Evolutionary conservation across 306 rosid species (phyloP), one percentile per base, ranked within the genome.

Genomic region (Fagus crenata): DNA sequence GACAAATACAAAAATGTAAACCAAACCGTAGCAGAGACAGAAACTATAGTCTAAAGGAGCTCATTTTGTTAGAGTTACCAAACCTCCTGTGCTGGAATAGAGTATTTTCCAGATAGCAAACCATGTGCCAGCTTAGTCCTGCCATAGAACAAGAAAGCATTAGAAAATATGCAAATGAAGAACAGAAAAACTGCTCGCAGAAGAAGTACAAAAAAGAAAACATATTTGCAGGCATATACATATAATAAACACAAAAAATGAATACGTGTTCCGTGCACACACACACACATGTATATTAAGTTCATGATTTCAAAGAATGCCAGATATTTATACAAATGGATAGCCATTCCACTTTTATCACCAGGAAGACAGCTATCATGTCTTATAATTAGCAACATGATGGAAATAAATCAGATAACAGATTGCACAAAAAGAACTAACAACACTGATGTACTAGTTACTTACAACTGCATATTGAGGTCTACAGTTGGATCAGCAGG

Each of bases 401-500:
- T 54, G 64, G 22, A 35, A 75, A 64, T 53, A 53, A 73, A 49
- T 15, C 41, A 61, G 61, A 68, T 12, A 3, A 72, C 46, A 69
- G 43, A 73, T 22, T 53, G 71, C 43, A 60, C 8, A 54, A 56
- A 75, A 31, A 49, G 37, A 43, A 31, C 46, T 36, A 49, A 37
- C 74, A 37, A 17, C 53, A 63, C 54, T 43, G 36, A 72, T 67
- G 42, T 7, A 4, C 39, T 28, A 73, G 73, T 70, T 65, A 75
- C 85, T 84, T 85, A 91, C 97, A 91, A 72, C 75, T 89, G 97
- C 93, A 85, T 90, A 84, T 87, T 90, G 70, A 95, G 86, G 91
- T 95, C 98, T 7, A 95, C 93, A 69, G 98, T 90, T 41, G 97
- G 97, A 82, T 95, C 97, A 46, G 97, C 93, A 32, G 97, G 98